Percentiles rank a stretch among this genome's conserved stretches.
phyloP scores from a whole-genome alignment of 2,329 filamentous ascomycete species.

The Talaromyces sp. region DNA sequence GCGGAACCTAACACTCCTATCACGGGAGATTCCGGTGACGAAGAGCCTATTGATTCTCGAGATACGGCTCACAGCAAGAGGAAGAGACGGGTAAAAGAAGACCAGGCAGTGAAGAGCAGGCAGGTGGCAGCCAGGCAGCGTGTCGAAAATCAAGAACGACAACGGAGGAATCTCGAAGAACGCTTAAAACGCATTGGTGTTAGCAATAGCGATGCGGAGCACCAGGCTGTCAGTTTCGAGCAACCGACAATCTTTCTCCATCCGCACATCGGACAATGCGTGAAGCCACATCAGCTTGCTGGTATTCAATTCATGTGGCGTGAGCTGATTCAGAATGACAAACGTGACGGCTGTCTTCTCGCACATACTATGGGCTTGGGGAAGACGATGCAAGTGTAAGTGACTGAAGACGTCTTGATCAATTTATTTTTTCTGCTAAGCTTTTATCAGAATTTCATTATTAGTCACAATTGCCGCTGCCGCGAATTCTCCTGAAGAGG shows the following conservation, averaged over 20 bases:
- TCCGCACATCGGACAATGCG: slow-evolving; percentile 57
- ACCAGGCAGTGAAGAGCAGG: slow-evolving; percentile 49
- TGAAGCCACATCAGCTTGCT: slow-evolving; percentile 76
- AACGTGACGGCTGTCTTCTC: slow-evolving; percentile 70
- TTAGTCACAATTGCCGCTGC: slow-evolving; percentile 70
- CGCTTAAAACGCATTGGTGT: slow-evolving; percentile 32
- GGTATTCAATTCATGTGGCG: slow-evolving; percentile 89
- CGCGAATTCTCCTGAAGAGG: slow-evolving; percentile 54
- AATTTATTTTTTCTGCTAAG: slow-evolving; percentile 13
- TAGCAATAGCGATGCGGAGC: slow-evolving; percentile 41
- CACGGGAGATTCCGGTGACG: slow-evolving; percentile 13
- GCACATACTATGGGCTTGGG: slow-evolving; percentile 90
- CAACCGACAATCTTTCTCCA: slow-evolving; percentile 53
- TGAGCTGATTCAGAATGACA: slow-evolving; percentile 63
- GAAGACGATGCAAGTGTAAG: slow-evolving; percentile 81
- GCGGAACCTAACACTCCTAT: neutral
- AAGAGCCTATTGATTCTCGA: slow-evolving; percentile 26
- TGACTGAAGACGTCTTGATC: slow-evolving; percentile 14
- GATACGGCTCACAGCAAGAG: slow-evolving; percentile 46
- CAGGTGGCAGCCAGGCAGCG: slow-evolving; percentile 56
- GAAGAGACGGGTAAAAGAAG: slow-evolving; percentile 48
- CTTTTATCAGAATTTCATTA: slow-evolving; percentile 61
- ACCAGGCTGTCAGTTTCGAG: slow-evolving; percentile 46
- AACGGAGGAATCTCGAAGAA: slow-evolving; percentile 37
- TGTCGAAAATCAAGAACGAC: slow-evolving; percentile 52